phyloP scores from a whole-genome alignment of 73 alveolate genomes.

The Paraurostyla sp. region DNA sequence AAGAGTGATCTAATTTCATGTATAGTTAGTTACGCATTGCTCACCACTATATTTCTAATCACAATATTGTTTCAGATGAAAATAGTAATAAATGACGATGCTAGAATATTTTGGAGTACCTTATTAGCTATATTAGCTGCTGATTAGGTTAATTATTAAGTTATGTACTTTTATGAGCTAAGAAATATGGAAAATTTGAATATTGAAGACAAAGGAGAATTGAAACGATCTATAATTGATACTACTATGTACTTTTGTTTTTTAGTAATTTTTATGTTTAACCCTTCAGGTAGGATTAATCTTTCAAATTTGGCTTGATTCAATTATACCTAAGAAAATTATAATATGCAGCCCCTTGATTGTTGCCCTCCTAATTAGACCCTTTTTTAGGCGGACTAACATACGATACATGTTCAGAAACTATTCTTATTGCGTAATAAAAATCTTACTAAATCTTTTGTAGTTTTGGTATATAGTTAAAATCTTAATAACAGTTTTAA shows the following conservation, averaged over 20 bases:
- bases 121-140: neutral
- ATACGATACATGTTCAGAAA: neutral
- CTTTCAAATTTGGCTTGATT: neutral
- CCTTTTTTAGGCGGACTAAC: neutral
- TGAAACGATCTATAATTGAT: neutral
- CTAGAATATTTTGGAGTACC: neutral
- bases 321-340: constrained; percentile 12
- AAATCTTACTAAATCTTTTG: neutral
- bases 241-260: constrained; percentile 26
- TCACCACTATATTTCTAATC: neutral
- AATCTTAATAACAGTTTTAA: neutral
- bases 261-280: neutral
- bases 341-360: constrained; percentile 10
- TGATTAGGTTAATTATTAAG: neutral
- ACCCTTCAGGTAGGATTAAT: constrained; percentile 2
- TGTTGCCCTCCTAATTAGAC: constrained; percentile 18
- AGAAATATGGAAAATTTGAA: neutral
- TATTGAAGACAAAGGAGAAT: constrained; percentile 11
- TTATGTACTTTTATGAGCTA: neutral
- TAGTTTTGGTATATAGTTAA: constrained; percentile 50
- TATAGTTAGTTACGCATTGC: neutral
- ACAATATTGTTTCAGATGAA: neutral
- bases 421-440: constrained; percentile 42
- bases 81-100: neutral
- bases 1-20: neutral